phyloP scores from a whole-genome alignment of 805 yeast species.

The Scheffersomyces coipomensis region DNA sequence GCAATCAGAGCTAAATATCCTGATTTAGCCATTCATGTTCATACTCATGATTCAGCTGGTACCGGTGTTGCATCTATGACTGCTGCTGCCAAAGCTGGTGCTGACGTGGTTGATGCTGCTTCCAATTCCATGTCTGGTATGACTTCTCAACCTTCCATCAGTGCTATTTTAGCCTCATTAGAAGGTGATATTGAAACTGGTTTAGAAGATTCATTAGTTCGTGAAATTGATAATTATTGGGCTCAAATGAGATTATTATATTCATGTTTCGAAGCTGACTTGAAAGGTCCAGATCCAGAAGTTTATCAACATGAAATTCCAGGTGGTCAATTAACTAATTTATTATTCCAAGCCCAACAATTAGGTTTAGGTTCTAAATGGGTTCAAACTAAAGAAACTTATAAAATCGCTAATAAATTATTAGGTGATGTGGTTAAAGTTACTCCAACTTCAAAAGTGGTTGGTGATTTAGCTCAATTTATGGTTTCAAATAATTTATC shows the following conservation, averaged over 20 bases:
- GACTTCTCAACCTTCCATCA: slow-evolving; percentile 97
- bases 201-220: slow-evolving; percentile 61
- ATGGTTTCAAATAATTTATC: slow-evolving; percentile 95
- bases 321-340: slow-evolving; percentile 98
- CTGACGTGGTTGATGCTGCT: slow-evolving; percentile 97
- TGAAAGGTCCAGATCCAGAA: slow-evolving; percentile 99
- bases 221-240: slow-evolving; percentile 94
- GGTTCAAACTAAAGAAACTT: slow-evolving; percentile 93
- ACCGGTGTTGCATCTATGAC: slow-evolving; percentile 98
- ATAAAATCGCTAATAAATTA: slow-evolving; percentile 84
- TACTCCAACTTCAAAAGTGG: slow-evolving; percentile 99
- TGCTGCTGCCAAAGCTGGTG: slow-evolving; percentile 93
- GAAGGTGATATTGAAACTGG: slow-evolving; percentile 84
- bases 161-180: slow-evolving; percentile 87
- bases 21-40: slow-evolving; percentile 94
- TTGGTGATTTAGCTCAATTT: slow-evolving; percentile 99
- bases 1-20: slow-evolving; percentile 86
- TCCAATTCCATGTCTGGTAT: slow-evolving; percentile 96
- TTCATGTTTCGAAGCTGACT: slow-evolving; percentile 96
- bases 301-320: slow-evolving; percentile 98
- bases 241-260: slow-evolving; percentile 96
- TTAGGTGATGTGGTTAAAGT: slow-evolving; percentile 98
- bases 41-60: slow-evolving; percentile 99
- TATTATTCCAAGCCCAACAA: slow-evolving; percentile 98
- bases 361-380: slow-evolving; percentile 97